Base-by-base conservation (phyloP, 1,284 basidiomycete genomes). In the Tylopilus sp. region DNA sequence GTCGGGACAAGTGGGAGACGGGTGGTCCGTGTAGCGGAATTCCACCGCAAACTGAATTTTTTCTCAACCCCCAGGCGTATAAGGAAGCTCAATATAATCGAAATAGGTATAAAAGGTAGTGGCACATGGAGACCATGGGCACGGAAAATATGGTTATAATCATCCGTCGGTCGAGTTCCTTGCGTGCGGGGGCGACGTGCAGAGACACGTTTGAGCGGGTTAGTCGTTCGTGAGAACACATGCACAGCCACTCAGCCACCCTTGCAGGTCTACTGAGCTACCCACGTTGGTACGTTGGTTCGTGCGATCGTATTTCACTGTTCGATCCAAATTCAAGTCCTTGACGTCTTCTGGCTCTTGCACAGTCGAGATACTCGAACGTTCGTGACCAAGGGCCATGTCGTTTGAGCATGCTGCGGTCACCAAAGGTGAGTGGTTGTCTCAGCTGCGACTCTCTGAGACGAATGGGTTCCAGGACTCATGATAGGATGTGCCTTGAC, bases 371-470 rank as follows among this genome's bases (percentile, higher is more conserved):
- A 37, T 23, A 26, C 15, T 4, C 25, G 7, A 28, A 12, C 11
- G 6, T 2, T 36, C n/a, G 21, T 34, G 28, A n/a, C 13, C 28
- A 44, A 30, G 26, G 35, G 36, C 18, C 44, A 88, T 88, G 85
- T 86, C 86, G 21, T 88, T 88, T 58, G 83, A 88, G 59, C 71
- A 91, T 75, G 89, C 89, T 23, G 74, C 83, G 12, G 80, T 91
- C 28, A 83, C 86, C 2, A 90, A 91, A 77, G 87, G 89, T 86
- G 34, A 26, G 23, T 2, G 12, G 15, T 41, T 9, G 3, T 15
- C 12, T 26, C 36, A 10, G 10, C 10, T 38, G 26, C n/a, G 33
- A n/a, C 41, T 48, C 37, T 30, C 37, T 37, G 23, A 48, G 6
- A 35, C 15, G 38, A 34, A 28, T 38, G 39, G 34, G 6, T 47